Conservation (phyloP, 2,329 filamentous ascomycete species). For the Alternaria burnsii region DNA sequence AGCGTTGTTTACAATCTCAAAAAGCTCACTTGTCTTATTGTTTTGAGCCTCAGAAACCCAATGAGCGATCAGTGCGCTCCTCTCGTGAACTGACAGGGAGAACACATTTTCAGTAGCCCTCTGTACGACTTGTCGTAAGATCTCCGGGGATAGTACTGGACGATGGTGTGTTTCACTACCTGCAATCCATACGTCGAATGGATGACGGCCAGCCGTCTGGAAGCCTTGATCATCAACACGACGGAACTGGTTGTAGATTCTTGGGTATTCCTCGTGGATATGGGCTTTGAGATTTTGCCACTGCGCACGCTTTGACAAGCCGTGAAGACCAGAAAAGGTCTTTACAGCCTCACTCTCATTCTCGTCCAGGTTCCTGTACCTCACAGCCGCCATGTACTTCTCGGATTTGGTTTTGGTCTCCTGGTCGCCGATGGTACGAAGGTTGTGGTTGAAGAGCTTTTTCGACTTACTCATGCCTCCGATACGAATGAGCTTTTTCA, state of each 20-base stretch:
- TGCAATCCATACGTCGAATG: conserved; percentile 34
- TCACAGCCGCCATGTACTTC: conserved; percentile 13
- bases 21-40: conserved; percentile 23
- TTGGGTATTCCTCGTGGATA: conserved; percentile 20
- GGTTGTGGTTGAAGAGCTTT: conserved; percentile 59
- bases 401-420: conserved; percentile 34
- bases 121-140: conserved; percentile 8
- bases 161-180: not conserved
- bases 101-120: conserved; percentile 20
- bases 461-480: conserved; percentile 67
- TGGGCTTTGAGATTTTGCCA: conserved; percentile 31
- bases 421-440: conserved; percentile 47
- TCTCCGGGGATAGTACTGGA: not conserved
- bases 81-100: conserved; percentile 21
- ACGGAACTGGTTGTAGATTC: conserved; percentile 32
- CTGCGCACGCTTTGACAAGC: conserved; percentile 10
- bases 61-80: conserved; percentile 16
- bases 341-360: conserved; percentile 9
- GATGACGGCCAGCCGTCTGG: conserved; percentile 27
- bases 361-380: conserved; percentile 26
- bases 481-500: conserved; percentile 67
- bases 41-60: conserved; percentile 28
- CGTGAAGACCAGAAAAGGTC: conserved; percentile 19
- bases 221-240: conserved; percentile 28
- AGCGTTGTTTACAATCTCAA: conserved; percentile 18